Evolutionary conservation across 1,284 basidiomycete genomes (phyloP).

Genomic region (Amylostereum areolatum): DNA sequence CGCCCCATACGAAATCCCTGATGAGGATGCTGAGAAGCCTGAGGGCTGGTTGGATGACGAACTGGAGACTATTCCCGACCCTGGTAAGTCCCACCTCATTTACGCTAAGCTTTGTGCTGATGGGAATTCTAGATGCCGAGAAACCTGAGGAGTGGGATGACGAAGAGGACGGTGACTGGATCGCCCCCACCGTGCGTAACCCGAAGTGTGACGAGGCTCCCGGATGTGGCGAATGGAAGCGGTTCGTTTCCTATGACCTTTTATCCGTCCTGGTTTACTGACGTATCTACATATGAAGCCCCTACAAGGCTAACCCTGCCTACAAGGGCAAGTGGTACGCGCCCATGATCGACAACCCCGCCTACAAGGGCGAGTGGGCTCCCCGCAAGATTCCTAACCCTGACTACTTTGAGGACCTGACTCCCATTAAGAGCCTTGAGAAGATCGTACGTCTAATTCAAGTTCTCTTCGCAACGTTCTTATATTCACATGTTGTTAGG

Average conservation of each 20-base stretch:
- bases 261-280: not conserved
- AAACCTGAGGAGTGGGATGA: slow-evolving; percentile 99
- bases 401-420: slow-evolving; percentile 83
- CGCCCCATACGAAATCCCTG: slow-evolving; percentile 85
- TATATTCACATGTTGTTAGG: slow-evolving; percentile 32
- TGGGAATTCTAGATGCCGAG: slow-evolving; percentile 57
- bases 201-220: slow-evolving; percentile 85
- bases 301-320: slow-evolving; percentile 83
- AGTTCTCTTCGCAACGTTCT: not conserved
- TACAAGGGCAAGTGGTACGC: slow-evolving; percentile 97
- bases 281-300: slow-evolving; percentile 33
- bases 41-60: slow-evolving; percentile 96
- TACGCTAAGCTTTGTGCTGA: not conserved
- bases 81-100: slow-evolving; percentile 39
- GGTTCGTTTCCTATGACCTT: slow-evolving; percentile 32
- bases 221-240: slow-evolving; percentile 92
- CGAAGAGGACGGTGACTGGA: slow-evolving; percentile 99
- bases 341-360: slow-evolving; percentile 94
- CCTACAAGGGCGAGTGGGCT: slow-evolving; percentile 94
- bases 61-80: slow-evolving; percentile 79
- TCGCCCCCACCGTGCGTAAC: slow-evolving; percentile 85
- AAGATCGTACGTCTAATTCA: slow-evolving; percentile 58
- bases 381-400: slow-evolving; percentile 94
- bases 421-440: slow-evolving; percentile 78
- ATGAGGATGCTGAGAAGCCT: slow-evolving; percentile 85